phyloP scores from a whole-genome alignment of 345 rosid species.

The Populus alba region DNA sequence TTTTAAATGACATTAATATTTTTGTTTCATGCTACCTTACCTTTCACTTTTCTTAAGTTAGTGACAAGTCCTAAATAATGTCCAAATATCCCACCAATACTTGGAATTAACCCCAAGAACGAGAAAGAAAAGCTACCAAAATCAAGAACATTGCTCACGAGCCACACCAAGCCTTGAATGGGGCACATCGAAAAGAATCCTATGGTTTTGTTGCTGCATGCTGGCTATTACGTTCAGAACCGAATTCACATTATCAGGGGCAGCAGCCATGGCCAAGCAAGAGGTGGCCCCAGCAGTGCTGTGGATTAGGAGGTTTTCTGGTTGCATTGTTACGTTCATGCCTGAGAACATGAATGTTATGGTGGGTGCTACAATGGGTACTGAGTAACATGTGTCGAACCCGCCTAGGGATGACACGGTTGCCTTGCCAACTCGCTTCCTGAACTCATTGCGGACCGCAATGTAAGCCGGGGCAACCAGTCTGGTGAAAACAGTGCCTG shows the following conservation, averaged over 20 bases:
- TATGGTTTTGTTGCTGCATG: slow-evolving; percentile 97
- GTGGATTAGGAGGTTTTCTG: slow-evolving; percentile 74
- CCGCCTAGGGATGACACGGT: slow-evolving; percentile 76
- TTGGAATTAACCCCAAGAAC: background rate
- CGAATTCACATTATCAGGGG: slow-evolving; percentile 79
- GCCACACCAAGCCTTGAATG: slow-evolving; percentile 84
- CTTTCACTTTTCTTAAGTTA: background rate
- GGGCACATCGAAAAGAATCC: slow-evolving; percentile 72
- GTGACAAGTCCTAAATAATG: background rate
- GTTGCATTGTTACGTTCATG: slow-evolving; percentile 80
- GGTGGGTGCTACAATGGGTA: slow-evolving; percentile 61
- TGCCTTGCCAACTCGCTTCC: slow-evolving; percentile 47
- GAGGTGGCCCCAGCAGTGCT: slow-evolving; percentile 75
- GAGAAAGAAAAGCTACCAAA: background rate
- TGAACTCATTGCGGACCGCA: slow-evolving; percentile 70
- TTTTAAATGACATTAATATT: background rate
- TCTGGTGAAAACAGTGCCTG: slow-evolving; percentile 80
- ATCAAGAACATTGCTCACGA: slow-evolving; percentile 69
- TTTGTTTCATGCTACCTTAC: background rate
- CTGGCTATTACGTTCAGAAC: slow-evolving; percentile 87
- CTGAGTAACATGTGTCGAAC: slow-evolving; percentile 93
- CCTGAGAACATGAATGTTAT: slow-evolving; percentile 80
- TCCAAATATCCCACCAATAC: background rate
- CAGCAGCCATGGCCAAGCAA: slow-evolving; percentile 87
- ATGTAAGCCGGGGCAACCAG: slow-evolving; percentile 70